These are phyloP conservation scores for Hypomontagnella monticulosa DNA, from an alignment of 495 filamentous ascomycete genomes.

Conservation along the genomic window DNA sequence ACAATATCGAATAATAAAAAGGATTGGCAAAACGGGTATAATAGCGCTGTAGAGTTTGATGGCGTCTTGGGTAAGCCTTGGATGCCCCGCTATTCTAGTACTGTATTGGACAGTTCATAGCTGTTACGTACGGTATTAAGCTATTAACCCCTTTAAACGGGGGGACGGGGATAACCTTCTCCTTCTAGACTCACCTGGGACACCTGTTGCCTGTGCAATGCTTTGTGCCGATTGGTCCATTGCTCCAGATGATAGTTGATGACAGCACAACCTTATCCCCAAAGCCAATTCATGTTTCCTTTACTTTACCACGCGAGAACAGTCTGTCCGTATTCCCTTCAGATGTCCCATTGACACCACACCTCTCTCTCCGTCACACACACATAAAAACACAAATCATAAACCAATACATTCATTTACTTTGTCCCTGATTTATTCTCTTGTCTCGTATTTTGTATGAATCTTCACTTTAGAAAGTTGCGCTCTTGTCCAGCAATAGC, in stretches of 20 bases:
- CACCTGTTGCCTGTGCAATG: not conserved
- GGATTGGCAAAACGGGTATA: conserved; percentile 7
- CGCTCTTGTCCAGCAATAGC: too few relatives aligned
- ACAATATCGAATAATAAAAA: conserved; percentile 24
- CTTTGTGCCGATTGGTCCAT: conserved; percentile 32
- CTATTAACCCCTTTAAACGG: conserved; percentile 26
- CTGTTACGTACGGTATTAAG: not conserved
- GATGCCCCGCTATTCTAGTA: conserved; percentile 17
- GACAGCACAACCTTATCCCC: conserved; percentile 43
- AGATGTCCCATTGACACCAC: conserved; percentile 9
- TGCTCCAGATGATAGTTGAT: conserved; percentile 20
- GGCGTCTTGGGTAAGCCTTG: conserved; percentile 1
- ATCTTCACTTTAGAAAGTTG: too few relatives aligned
- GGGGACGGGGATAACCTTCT: conserved; percentile 28
- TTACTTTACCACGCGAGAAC: conserved; percentile 11
- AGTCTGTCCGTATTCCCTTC: conserved; percentile 17
- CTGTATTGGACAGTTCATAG: conserved; percentile 30
- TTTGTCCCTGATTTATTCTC: conserved; percentile 14
- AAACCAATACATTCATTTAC: conserved; percentile 24
- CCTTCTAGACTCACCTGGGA: conserved; percentile 17
- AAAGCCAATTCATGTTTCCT: conserved; percentile 17
- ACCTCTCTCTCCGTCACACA: not conserved
- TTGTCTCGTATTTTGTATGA: conserved; percentile 8
- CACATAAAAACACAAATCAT: not conserved
- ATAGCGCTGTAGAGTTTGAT: conserved; percentile 7